Base-by-base conservation (phyloP, 2,329 filamentous ascomycete genomes). In the Fusarium sacchari region DNA sequence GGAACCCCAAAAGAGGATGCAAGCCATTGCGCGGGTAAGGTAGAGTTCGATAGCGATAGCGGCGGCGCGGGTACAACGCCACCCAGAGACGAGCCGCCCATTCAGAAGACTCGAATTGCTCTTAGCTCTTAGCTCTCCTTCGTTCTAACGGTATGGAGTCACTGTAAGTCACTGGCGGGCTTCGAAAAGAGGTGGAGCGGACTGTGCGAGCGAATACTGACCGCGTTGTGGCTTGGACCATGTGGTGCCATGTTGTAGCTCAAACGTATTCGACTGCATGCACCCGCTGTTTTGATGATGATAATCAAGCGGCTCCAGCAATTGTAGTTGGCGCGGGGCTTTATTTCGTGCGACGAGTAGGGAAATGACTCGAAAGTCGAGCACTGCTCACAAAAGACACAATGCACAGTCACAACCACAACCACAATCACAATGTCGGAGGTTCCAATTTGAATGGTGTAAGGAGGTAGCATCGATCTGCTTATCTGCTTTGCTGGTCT, bases 21-120 rank as follows among this genome's bases (percentile, higher is more conserved):
- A 71, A 66, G 64, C 64, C 76, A 71, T 58, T 61, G 57, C 44
- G 75, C 74, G 76, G 74, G 71, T 58, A 67, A 58, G 62, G 76
- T 73, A 74, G 76, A 73, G 67, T 72, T 73, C 56, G 52, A 47
- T 39, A 69, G 46, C 63, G 76, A 78, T 76, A 77, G 52, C 63
- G 56, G 60, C 36, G 50, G 50, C 50, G 55, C 60, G 59, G 67
- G 63, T 69, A 62, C 52, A 56, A 73, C 71, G 71, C 71, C 63
- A 74, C 63, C 57, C 32, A 43, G 42, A 68, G 56, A 59, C 55
- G 24, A 42, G 34, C 52, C 26, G 46, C 49, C 72, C 69, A 73
- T 42, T 73, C 32, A 63, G 55, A 64, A 44, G 58, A 55, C 61
- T 61, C 50, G 58, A 67, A 69, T 53, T 42, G 32, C 46, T 58